Evolutionary conservation across 2,329 filamentous ascomycete genomes (phyloP).

Genomic region (Nigrograna mackinnonii): DNA sequence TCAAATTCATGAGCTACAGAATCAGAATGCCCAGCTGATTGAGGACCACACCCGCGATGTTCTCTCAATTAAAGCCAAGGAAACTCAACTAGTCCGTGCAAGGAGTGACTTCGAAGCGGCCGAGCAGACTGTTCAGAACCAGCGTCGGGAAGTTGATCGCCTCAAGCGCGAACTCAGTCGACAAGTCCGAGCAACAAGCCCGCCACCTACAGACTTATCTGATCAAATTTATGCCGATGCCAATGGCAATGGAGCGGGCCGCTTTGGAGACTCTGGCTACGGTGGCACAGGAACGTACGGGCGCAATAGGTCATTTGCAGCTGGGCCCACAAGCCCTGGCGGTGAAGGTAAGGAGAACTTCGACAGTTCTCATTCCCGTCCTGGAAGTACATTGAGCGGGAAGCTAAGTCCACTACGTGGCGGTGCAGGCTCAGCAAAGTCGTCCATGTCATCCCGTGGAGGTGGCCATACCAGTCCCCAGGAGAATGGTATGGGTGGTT

Average conservation of each 20-base stretch:
- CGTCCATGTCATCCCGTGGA: slow-evolving; percentile 32
- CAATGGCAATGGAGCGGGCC: slow-evolving; percentile 55
- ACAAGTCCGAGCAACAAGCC: slow-evolving; percentile 57
- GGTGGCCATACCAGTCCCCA: slow-evolving; percentile 37
- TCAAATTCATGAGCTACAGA: slow-evolving; percentile 91
- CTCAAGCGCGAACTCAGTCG: slow-evolving; percentile 81
- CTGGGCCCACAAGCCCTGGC: slow-evolving; percentile 33
- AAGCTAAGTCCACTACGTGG: slow-evolving; percentile 44
- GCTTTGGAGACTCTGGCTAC: slow-evolving; percentile 35
- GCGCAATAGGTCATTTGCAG: slow-evolving; percentile 30
- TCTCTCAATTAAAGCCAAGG: slow-evolving; percentile 95
- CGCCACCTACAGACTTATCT: slow-evolving; percentile 51
- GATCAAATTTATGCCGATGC: slow-evolving; percentile 61
- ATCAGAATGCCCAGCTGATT: slow-evolving; percentile 94
- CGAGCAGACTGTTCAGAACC: slow-evolving; percentile 81
- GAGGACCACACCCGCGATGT: slow-evolving; percentile 97
- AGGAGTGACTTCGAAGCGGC: slow-evolving; percentile 87
- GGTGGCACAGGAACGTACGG: slow-evolving; percentile 45
- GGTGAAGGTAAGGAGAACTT: slow-evolving; percentile 55
- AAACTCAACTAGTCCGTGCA: slow-evolving; percentile 92
- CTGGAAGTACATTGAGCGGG: slow-evolving; percentile 36
- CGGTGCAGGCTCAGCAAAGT: slow-evolving; percentile 25
- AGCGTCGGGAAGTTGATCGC: slow-evolving; percentile 86
- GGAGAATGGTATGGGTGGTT: slow-evolving; percentile 24
- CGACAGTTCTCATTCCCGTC: slow-evolving; percentile 37